Evolutionary conservation across 768 basidiomycete species (phyloP), one percentile per base, ranked within the genome.

Genomic region (Terana coerulea): DNA sequence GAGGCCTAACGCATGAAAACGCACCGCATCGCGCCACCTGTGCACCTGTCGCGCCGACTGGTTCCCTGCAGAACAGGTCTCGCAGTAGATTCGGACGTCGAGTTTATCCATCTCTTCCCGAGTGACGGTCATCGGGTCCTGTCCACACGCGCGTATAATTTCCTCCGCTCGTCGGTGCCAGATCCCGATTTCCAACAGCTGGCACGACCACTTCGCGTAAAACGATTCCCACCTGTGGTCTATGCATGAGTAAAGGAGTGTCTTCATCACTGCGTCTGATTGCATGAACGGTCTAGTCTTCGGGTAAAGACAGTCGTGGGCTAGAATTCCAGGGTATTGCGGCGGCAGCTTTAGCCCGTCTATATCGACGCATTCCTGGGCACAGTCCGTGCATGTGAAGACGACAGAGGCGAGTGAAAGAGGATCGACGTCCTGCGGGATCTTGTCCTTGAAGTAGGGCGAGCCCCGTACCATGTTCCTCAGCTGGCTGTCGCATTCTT

Each of bases 1-100:
- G n/a, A n/a, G n/a, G n/a, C n/a, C n/a, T n/a, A n/a, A n/a, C 5
- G 10, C 14, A 41, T 22, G 35, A 5, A 19, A 7, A 24, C 40
- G 24, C 15, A 41, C 40, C 40, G 40, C 24, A 22, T 41, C 40
- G 5, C 40, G 21, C 40, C 40, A 41, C 4, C 21, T 7, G 21
- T 22, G 21, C 7, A 41, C 40, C 40, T 41, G 19, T 4, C 40
- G 40, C 40, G 12, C 19, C 19, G 21, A 17, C 19, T 25, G 12
- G 25, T 22, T 6, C 9, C 40, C 8, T 11, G 12, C 46, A 7
- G 21, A 3, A 25, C 46, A 47, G 7, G 46, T 6, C 17, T 17
- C 5, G 33, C 46, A 47, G n/a, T 19, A 34, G 46, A 47, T 34
- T 17, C 46, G 33, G 12, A 34, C 46, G 7, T 47, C 46, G 30